Evolutionary conservation across 345 rosid species (phyloP), one percentile per base, ranked within the genome.

Genomic region (Salix koriyanagi): DNA sequence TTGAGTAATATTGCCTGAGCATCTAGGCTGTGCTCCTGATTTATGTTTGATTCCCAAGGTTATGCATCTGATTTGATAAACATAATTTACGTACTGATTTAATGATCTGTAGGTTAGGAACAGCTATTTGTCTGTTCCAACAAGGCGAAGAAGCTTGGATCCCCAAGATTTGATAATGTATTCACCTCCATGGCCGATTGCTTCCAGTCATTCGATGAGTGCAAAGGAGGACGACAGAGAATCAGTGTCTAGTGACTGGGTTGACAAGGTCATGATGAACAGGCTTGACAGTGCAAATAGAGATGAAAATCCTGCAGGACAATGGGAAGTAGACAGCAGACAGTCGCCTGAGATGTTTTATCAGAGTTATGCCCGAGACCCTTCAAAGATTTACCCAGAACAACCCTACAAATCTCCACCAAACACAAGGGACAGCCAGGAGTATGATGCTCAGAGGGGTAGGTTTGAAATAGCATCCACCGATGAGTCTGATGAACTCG

Each of bases 401-500:
- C 86, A 79, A 71, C 26, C 50, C 36, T 37, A 13, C 64, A 78
- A 72, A 52, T 30, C 58, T 69, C 81, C 81, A 19, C 67, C 42
- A 79, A 88, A 79, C 74, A 85, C 68, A 71, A 89, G 82, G 69
- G 86, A 86, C 75, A 85, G 72, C 41, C 94, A 85, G 75, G 92
- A 85, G 19, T 75, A 50, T 23, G 89, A 89, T 75, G 87, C 72
- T 34, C 89, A 79, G 79, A 86, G 86, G 79, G 76, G 74, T 34
- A 79, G 70, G 77, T 75, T 30, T 2, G 91, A 86, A 62, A 42
- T 34, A 23, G 79, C 69, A 15, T 82, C 79, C 7, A 82, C 78
- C 1, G 81, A 82, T 36, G 84, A 67, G 50, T 82, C 81, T 25
- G 84, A 82, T 10, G 83, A 76, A 32, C 76, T 81, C 12, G 84